Evolutionary conservation across 202 grass and related monocot genomes (phyloP).

Genomic region (Thinopyrum obtusiflorum): DNA sequence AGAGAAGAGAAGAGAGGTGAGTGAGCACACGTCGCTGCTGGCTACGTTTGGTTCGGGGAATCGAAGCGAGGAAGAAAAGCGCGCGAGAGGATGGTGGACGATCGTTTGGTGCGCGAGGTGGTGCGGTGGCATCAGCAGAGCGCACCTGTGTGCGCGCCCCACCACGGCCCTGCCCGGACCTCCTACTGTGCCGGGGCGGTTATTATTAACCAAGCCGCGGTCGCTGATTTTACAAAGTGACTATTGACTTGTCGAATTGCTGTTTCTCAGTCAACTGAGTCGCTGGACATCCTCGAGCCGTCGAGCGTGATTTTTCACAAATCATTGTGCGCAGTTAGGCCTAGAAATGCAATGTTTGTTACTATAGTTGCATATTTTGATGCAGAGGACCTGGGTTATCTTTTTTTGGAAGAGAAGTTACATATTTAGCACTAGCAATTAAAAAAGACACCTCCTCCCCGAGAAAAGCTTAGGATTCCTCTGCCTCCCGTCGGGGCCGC

Average conservation of each 20-base stretch:
- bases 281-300: neutral
- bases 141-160: neutral
- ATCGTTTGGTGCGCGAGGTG: neutral
- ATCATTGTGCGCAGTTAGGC: too few species aligned
- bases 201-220: neutral
- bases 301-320: too few species aligned
- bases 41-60: neutral
- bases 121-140: neutral
- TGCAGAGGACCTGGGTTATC: too few species aligned
- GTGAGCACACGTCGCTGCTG: neutral
- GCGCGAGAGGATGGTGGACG: neutral
- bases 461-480: too few species aligned
- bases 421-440: too few species aligned
- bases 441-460: too few species aligned
- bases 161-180: neutral
- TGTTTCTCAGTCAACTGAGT: neutral
- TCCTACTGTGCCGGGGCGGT: neutral
- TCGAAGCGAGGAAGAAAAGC: slow-evolving; percentile 11
- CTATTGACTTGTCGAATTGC: neutral
- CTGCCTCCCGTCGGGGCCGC: too few species aligned
- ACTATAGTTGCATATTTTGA: too few species aligned
- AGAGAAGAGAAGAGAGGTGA: neutral
- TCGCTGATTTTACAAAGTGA: neutral
- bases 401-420: too few species aligned
- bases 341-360: too few species aligned